phyloP scores from a whole-genome alignment of 495 filamentous ascomycete genomes.

The Bacidia gigantensis region DNA sequence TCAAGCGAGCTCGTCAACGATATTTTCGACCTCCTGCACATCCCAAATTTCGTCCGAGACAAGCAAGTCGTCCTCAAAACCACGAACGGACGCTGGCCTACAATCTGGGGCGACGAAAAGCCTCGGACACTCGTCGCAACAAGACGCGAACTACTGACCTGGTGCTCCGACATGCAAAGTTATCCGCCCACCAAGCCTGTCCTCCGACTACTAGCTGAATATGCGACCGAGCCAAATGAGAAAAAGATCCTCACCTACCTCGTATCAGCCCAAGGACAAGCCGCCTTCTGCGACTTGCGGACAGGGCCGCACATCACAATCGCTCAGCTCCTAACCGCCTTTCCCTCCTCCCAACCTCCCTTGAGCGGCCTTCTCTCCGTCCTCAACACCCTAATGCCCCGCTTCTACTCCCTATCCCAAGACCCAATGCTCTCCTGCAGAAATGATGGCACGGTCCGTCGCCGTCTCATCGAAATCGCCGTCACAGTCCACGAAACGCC shows the following conservation, averaged over 20 bases:
- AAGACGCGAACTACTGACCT: slow-evolving; percentile 77
- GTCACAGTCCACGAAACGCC: slow-evolving; percentile 80
- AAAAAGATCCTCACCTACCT: slow-evolving; percentile 78
- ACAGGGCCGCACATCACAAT: slow-evolving; percentile 77
- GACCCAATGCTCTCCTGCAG: slow-evolving; percentile 76
- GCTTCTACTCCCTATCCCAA: slow-evolving; percentile 95
- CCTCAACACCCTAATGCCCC: slow-evolving; percentile 79
- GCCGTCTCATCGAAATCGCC: slow-evolving; percentile 82
- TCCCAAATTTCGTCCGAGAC: slow-evolving; percentile 66
- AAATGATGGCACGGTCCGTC: slow-evolving; percentile 50
- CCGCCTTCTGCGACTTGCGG: slow-evolving; percentile 86
- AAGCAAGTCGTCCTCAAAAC: slow-evolving; percentile 69
- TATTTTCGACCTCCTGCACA: slow-evolving; percentile 62
- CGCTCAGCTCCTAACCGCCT: slow-evolving; percentile 74
- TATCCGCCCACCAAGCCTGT: slow-evolving; percentile 81
- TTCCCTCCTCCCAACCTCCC: slow-evolving; percentile 80
- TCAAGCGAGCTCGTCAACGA: slow-evolving; percentile 64
- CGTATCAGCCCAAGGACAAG: slow-evolving; percentile 80
- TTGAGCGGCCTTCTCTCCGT: slow-evolving; percentile 67
- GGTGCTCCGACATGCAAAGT: slow-evolving; percentile 89
- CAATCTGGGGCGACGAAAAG: slow-evolving; percentile 92
- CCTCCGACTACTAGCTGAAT: slow-evolving; percentile 74
- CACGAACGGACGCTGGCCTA: slow-evolving; percentile 77
- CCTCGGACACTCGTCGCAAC: slow-evolving; percentile 74
- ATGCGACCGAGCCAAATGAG: slow-evolving; percentile 65